These are phyloP conservation scores for Kregervanrija pseudodelftensis DNA, from an alignment of 805 yeast species.

Conservation along the genomic window DNA sequence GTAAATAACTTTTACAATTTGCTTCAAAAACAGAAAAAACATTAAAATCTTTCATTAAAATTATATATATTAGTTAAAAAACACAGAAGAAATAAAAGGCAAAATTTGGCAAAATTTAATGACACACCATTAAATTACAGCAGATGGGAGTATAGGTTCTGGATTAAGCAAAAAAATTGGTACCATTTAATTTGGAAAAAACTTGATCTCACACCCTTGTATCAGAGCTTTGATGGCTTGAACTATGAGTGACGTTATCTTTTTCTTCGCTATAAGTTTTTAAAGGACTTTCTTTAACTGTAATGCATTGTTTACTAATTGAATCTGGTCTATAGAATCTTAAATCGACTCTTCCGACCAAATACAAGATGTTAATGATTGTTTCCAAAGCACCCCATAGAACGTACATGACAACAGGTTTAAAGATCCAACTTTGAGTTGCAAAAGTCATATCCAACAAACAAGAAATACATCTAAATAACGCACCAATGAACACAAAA, in stretches of 20 bases:
- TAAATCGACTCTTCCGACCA: conserved; percentile 62
- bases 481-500: conserved; percentile 42
- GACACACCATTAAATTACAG: no score
- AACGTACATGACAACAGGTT: conserved; percentile 56
- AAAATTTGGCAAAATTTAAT: no score
- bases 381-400: conserved; percentile 65
- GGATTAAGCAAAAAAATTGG: no score
- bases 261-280: conserved; percentile 1
- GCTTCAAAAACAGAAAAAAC: no score
- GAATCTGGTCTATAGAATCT: conserved; percentile 73
- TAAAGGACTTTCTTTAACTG: not conserved
- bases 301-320: conserved; percentile 7
- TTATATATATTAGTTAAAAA: no score
- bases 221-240: conserved; percentile 5
- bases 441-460: conserved; percentile 30
- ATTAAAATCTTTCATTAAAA: no score
- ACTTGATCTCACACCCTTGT: conserved; percentile 6
- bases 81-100: no score
- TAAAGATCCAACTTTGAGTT: conserved; percentile 36
- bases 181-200: not conserved
- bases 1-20: no score
- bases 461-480: conserved; percentile 42
- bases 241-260: conserved; percentile 1
- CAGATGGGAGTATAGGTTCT: no score
- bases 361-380: conserved; percentile 46